Base-by-base conservation (phyloP, 139 green algal genomes). In the Chlamydomonas eustigma region DNA sequence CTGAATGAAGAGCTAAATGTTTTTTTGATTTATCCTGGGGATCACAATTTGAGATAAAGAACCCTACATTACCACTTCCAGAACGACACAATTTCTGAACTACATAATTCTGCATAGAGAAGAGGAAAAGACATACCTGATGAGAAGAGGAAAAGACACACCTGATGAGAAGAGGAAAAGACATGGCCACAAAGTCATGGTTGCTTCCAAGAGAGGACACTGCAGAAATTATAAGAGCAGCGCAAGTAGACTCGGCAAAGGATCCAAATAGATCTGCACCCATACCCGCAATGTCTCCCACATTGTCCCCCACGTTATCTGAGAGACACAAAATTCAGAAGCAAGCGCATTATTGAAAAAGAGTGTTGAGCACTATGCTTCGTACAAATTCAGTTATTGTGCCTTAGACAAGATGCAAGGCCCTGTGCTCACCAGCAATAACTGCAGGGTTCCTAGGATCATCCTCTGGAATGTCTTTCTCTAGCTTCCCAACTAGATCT, bases 221-320 rank as follows among this genome's bases (percentile, higher is more conserved):
- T n/a, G 83, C 84, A 35, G 91, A 91, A 2, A 97, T 86, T 34
- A 97, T 93, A 30, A 98, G 91, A 0, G 95, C 95, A 30, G 95
- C 95, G 84, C 94, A 98, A 35, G 94, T 97, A 67, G 92, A 90
- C 89, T 98, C 95, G 44, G 92, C 95, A 74, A 98, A 98, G 12
- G 92, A 97, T 63, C 95, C 95, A 68, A 99, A 99, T 70, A 99
- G 89, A 76, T 99, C 95, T 44, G 95, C 92, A 52, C 95, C 95
- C 95, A 99, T 99, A 76, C 95, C 95, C 50, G 95, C 95, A 80
- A 99, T 98, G 84, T 99, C 95, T 51, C 95, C 95, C 34, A 99
- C 95, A 76, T 98, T 99, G 90, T 99, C 95, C 64, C 95, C 95
- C 51, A 99, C 95, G 72, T 98, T 99, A 83, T 98, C 95, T 90